These are phyloP conservation scores for Boletus rubropictus DNA, from an alignment of 768 basidiomycete species.

Conservation along the genomic window DNA sequence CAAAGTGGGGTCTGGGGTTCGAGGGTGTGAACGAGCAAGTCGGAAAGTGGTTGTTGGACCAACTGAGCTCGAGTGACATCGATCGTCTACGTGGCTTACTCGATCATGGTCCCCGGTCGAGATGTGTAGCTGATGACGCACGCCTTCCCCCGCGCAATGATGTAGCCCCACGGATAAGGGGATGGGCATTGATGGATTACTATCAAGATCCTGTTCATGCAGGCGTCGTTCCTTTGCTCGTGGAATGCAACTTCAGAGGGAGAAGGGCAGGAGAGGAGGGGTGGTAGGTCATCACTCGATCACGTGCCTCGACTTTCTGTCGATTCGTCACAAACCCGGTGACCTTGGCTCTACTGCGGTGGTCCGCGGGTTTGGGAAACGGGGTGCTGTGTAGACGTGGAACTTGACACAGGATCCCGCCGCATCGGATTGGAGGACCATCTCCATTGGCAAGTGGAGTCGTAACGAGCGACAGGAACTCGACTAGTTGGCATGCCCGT, in stretches of 20 bases:
- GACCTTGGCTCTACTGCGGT: too few species aligned
- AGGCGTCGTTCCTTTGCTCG: conserved; percentile 55
- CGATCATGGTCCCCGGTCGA: background rate
- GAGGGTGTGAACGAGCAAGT: conserved; percentile 81
- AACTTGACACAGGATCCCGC: too few species aligned
- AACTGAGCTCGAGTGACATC: conserved; percentile 28
- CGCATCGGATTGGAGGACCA: too few species aligned
- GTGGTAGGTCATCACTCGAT: too few species aligned
- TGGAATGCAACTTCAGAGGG: conserved; percentile 75
- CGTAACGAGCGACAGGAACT: too few species aligned
- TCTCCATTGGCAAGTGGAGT: too few species aligned
- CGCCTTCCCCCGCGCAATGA: background rate
- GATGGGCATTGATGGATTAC: conserved; percentile 76
- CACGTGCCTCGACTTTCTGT: too few species aligned
- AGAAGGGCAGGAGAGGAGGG: conserved; percentile 39
- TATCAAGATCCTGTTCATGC: conserved; percentile 51
- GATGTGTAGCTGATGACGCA: background rate
- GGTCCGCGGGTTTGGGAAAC: too few species aligned
- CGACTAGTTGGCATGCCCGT: too few species aligned
- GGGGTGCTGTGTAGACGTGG: too few species aligned
- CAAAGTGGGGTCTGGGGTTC: conserved; percentile 67
- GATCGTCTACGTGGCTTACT: background rate
- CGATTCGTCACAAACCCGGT: too few species aligned
- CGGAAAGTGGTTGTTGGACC: conserved; percentile 62
- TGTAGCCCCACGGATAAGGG: conserved; percentile 46